Conservation (phyloP, 179 eudicot species). For the Beta corolliflora region DNA sequence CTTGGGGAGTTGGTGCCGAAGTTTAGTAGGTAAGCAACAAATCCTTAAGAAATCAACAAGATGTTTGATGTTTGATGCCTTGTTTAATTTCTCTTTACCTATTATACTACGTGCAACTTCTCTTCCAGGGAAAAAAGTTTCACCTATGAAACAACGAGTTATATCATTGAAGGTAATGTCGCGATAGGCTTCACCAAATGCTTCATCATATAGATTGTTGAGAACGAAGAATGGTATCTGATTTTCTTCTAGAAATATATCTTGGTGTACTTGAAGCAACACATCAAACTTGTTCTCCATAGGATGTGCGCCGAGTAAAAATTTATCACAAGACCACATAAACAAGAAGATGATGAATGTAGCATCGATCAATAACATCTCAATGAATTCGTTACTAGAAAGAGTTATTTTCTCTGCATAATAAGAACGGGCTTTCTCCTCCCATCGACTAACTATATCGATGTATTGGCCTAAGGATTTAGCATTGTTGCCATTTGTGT, state of each 20-base stretch:
- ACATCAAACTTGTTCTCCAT: slow-evolving; percentile 9
- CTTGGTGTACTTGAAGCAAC: slow-evolving; percentile 9
- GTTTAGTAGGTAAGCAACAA: slow-evolving; percentile 27
- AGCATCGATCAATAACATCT: slow-evolving; percentile 33
- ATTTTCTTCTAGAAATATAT: slow-evolving; percentile 22
- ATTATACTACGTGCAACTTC: not conserved
- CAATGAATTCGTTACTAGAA: slow-evolving; percentile 5
- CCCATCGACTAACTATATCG: not conserved
- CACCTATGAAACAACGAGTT: not conserved
- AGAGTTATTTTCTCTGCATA: not conserved
- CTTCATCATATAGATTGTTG: not conserved
- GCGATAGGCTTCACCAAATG: slow-evolving; percentile 9
- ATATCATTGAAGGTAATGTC: slow-evolving; percentile 6
- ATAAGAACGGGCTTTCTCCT: not conserved
- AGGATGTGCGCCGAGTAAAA: not conserved
- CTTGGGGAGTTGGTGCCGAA: not conserved
- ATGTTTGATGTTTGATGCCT: slow-evolving; percentile 19
- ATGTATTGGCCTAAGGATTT: slow-evolving; percentile 4
- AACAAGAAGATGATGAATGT: slow-evolving; percentile 28
- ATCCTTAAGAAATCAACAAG: slow-evolving; percentile 29
- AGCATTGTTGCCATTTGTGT: not conserved
- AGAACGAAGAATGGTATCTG: slow-evolving; percentile 33
- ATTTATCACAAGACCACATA: not conserved
- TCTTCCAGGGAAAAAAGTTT: slow-evolving; percentile 1
- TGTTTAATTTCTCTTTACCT: not conserved